Evolutionary conservation across 163 green algal genomes (phyloP).

Genomic region (Scenedesmus sp.): DNA sequence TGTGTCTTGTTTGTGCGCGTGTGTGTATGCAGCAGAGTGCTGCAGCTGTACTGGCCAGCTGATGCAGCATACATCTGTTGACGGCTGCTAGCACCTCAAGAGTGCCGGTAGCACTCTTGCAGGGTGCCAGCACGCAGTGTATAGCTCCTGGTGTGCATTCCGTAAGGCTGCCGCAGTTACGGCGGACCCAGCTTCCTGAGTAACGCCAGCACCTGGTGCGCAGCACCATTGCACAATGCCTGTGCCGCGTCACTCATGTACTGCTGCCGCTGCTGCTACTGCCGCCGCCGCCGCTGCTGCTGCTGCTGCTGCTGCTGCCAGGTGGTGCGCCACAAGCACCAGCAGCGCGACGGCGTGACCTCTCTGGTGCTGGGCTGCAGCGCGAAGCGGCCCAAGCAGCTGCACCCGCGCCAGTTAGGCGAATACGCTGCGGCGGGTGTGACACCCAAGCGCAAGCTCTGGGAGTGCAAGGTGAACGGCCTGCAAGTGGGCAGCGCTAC

Average conservation of each 20-base stretch:
- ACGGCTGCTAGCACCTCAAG: too few relatives aligned
- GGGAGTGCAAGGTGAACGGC: conserved; percentile 64
- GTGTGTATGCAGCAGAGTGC: too few relatives aligned
- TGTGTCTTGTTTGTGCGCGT: too few relatives aligned
- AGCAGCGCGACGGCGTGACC: conserved; percentile 79
- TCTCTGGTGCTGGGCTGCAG: conserved; percentile 86
- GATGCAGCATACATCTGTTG: too few relatives aligned
- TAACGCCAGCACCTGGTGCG: not conserved
- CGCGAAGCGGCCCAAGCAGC: conserved; percentile 81
- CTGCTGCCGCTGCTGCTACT: not conserved
- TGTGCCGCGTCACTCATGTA: not conserved
- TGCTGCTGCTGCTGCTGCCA: conserved; percentile 47
- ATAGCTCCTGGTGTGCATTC: too few relatives aligned
- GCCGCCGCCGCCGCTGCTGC: not conserved
- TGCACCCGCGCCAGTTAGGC: conserved; percentile 66
- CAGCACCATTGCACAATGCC: not conserved
- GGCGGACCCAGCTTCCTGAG: too few relatives aligned
- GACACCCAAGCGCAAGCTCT: conserved; percentile 86
- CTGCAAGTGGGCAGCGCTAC: too few relatives aligned
- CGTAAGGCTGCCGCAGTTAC: too few relatives aligned
- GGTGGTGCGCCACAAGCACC: conserved; percentile 87
- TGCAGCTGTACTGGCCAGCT: too few relatives aligned
- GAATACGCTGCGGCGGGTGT: conserved; percentile 68
- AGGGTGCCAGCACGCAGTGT: too few relatives aligned
- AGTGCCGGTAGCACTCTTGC: too few relatives aligned